These are phyloP conservation scores for Apophysomyces ossiformis DNA, from an alignment of 371 early-diverging fungal species.

Conservation along the genomic window DNA sequence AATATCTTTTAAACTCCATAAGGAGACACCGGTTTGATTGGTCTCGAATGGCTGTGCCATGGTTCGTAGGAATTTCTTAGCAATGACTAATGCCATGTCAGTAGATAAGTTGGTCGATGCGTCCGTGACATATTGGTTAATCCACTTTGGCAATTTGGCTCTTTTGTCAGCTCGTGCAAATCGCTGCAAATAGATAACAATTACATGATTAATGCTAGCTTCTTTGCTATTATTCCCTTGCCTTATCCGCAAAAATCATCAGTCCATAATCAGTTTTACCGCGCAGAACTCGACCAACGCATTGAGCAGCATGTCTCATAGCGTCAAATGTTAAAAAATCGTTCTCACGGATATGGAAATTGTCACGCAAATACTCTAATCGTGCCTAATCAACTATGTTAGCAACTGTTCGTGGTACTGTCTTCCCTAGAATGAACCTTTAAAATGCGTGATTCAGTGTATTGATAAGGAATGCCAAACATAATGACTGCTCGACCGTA, in stretches of 20 bases:
- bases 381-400: slow-evolving; percentile 69
- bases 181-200: slow-evolving; percentile 51
- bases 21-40: slow-evolving; percentile 62
- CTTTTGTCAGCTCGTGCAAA: slow-evolving; percentile 96
- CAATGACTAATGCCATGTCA: slow-evolving; percentile 96
- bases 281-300: slow-evolving; percentile 97
- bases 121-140: slow-evolving; percentile 91
- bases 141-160: slow-evolving; percentile 98
- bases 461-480: slow-evolving; percentile 99
- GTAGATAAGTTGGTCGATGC: slow-evolving; percentile 94
- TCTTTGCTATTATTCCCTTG: slow-evolving; percentile 21
- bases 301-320: slow-evolving; percentile 99
- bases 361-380: slow-evolving; percentile 94
- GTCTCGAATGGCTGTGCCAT: slow-evolving; percentile 98
- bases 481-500: slow-evolving; percentile 99
- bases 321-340: slow-evolving; percentile 99
- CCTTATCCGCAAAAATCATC: slow-evolving; percentile 99
- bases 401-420: background rate
- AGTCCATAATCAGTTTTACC: slow-evolving; percentile 99
- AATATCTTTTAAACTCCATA: slow-evolving; percentile 70
- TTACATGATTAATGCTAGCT: slow-evolving; percentile 4
- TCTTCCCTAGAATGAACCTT: slow-evolving; percentile 55
- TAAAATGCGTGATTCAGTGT: slow-evolving; percentile 95
- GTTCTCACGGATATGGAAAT: slow-evolving; percentile 95
- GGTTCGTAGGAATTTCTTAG: slow-evolving; percentile 93